Percentiles rank a stretch among this genome's conserved stretches.
These are phyloP conservation scores for Coemansia sp. DNA, from an alignment of 192 early-diverging fungal species.

Conservation along the genomic window DNA sequence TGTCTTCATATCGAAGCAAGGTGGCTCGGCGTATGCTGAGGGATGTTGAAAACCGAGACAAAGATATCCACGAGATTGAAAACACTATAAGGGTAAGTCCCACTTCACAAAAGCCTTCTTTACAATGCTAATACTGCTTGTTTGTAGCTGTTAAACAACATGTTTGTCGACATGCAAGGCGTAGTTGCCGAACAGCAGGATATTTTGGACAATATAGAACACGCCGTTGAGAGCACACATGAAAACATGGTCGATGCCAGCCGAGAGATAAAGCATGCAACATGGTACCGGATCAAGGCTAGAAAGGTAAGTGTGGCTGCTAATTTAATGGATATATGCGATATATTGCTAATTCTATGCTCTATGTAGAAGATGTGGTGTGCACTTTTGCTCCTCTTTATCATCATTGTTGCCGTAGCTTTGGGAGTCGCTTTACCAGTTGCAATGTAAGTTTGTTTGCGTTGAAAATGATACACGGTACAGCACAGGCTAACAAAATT, in stretches of 20 bases:
- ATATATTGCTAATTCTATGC: background rate
- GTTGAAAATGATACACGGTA: background rate
- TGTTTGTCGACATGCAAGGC: conserved; percentile 45
- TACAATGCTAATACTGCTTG: background rate
- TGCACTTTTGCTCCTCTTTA: conserved; percentile 23
- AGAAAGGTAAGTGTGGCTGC: conserved; percentile 28
- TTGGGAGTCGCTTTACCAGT: conserved; percentile 33
- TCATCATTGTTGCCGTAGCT: conserved; percentile 39
- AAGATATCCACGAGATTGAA: conserved; percentile 41
- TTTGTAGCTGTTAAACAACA: conserved; percentile 43
- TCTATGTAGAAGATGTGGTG: conserved; percentile 49
- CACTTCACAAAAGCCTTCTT: background rate
- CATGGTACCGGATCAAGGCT: conserved; percentile 34
- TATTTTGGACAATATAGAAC: conserved; percentile 47
- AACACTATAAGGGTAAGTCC: conserved; percentile 42
- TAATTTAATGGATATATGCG: background rate
- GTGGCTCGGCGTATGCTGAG: conserved; percentile 41
- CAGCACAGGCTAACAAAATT: background rate
- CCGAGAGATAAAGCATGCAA: conserved; percentile 28
- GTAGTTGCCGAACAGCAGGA: conserved; percentile 46
- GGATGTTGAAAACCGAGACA: conserved; percentile 47
- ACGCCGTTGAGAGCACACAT: conserved; percentile 40
- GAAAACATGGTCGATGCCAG: conserved; percentile 24
- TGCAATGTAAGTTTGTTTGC: conserved; percentile 40
- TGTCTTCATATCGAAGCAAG: conserved; percentile 46